Base-by-base conservation (phyloP, 1,284 basidiomycete species). In the Acaromyces ingoldii region DNA sequence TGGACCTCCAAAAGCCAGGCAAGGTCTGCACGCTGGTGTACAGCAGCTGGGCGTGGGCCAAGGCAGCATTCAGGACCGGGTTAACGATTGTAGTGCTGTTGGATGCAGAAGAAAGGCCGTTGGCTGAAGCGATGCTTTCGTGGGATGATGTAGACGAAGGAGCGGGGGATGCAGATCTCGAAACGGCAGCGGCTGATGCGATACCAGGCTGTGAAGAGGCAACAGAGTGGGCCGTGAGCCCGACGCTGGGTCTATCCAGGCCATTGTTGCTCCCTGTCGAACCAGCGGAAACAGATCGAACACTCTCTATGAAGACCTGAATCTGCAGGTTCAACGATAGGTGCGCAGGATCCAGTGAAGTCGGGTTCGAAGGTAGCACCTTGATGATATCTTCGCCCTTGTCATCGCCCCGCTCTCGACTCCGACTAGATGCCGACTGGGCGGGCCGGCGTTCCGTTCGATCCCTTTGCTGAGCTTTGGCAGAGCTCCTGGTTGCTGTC, bases 311-410 rank as follows among this genome's bases (percentile, higher is more conserved):
- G 76, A 91, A 91, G 0, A 83, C 82, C 40, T 87, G 83, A 31
- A 91, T 86, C 61, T 86, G 86, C 42, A 92, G 81, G 66, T 91
- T 90, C 60, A 92, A 81, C 31, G 80, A 78, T 41, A 92, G 79
- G 66, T 89, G 87, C 1, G 79, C 77, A 15, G 88, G 85, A 43
- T 87, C 81, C 26, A 85, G 63, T 6, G 74, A 75, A 13, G 67
- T 63, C 1, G 65, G 62, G 39, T 67, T 59, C 21, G 68, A 55
- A 2, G 71, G 70, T 1, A 62, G 44, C 49, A 36, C 25, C 22
- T 31, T n/a, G 17, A 13, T 22, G 4, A 45, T 22, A 6, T 45
- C 42, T 30, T n/a, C 28, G 51, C 60, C 51, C 57, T 56, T 44
- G 33, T 60, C 30, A n/a, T 53, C 41, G 46, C 53, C 50, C n/a